Conservation (phyloP, 1,284 basidiomycete genomes). For the Malassezia furfur region DNA sequence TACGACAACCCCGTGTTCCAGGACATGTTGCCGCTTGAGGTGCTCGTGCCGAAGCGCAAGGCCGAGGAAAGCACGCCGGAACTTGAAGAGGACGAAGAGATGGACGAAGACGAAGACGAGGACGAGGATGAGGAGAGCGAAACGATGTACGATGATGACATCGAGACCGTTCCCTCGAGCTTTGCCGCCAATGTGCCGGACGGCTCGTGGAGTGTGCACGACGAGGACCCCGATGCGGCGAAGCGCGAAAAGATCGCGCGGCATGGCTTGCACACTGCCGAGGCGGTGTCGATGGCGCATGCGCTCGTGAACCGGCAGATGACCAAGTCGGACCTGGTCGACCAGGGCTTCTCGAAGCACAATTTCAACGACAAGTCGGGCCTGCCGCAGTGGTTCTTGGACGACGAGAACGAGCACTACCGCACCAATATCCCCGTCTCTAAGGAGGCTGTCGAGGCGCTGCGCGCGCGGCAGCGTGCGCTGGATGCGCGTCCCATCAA, state of each 20-base stretch:
- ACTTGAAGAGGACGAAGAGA: slow-evolving; percentile 46
- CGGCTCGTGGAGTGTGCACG: slow-evolving; percentile 71
- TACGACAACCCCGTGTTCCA: slow-evolving; percentile 90
- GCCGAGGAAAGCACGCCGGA: slow-evolving; percentile 33
- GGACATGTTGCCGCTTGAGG: slow-evolving; percentile 56
- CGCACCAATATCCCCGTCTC: slow-evolving; percentile 90
- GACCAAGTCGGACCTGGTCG: slow-evolving; percentile 78
- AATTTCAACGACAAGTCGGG: slow-evolving; percentile 76
- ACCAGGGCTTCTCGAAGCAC: slow-evolving; percentile 91
- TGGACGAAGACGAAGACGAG: slow-evolving; percentile 41
- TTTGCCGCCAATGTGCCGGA: slow-evolving; percentile 68
- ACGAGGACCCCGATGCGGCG: slow-evolving; percentile 62
- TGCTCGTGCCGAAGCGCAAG: slow-evolving; percentile 19
- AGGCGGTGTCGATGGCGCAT: slow-evolving; percentile 85
- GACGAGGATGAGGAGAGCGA: slow-evolving; percentile 25
- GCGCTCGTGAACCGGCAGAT: slow-evolving; percentile 82
- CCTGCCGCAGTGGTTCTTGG: slow-evolving; percentile 90
- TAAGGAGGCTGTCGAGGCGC: slow-evolving; percentile 79
- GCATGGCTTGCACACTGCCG: slow-evolving; percentile 75
- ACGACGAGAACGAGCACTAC: slow-evolving; percentile 88
- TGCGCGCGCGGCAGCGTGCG: slow-evolving; percentile 82
- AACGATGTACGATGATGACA: slow-evolving; percentile 19
- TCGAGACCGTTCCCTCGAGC: slow-evolving; percentile 44
- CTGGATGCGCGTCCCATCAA: slow-evolving; percentile 96
- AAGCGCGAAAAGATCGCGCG: slow-evolving; percentile 66